Evolutionary conservation across 2,329 filamentous ascomycete genomes (phyloP), one percentile per base, ranked within the genome.

Genomic region (Talaromyces verruculosus): DNA sequence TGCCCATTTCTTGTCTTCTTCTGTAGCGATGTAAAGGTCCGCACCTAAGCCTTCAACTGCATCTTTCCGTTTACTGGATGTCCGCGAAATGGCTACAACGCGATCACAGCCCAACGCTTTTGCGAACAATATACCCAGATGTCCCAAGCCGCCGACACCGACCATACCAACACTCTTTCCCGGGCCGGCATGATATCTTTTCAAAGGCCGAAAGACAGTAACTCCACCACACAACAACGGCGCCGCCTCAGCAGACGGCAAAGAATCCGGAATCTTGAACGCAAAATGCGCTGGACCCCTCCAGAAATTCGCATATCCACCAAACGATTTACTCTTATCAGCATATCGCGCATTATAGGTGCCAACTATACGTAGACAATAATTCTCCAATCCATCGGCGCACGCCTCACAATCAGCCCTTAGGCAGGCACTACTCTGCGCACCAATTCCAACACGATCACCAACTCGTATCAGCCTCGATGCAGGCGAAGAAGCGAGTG

Each of bases 51-150:
- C 74, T 35, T 64, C 62, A 58, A 82, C 68, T 0, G 83, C 84
- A 74, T 88, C 85, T 0, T 75, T 73, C 47, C 76, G 79, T 77
- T 88, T 88, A 65, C 76, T 76, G 0, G 74, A 75, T 1, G 77
- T 81, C 1, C 85, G 79, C 10, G 84, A 86, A 67, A 88, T 87
- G 2, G 81, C 85, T 10, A 85, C 81, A 2, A 87, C 82, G 6
- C 84, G 84, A 57, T 91, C 87, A 30, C 88, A 88, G 10, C 88
- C 88, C 1, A 94, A 79, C 0, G 91, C 91, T 70, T 85, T 87
- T 0, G 90, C 88, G 75, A 87, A 92, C 67, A 91, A 81, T 15
- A 94, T 75, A 0, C 86, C 91, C 69, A 93, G 87, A 74, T 94
- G 90, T 2, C 90, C 0, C 72, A 92, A 80, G 0, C 90, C 90